These are phyloP conservation scores for Aurifilum marmelostoma DNA, from an alignment of 2,329 filamentous ascomycete genomes.

Conservation along the genomic window DNA sequence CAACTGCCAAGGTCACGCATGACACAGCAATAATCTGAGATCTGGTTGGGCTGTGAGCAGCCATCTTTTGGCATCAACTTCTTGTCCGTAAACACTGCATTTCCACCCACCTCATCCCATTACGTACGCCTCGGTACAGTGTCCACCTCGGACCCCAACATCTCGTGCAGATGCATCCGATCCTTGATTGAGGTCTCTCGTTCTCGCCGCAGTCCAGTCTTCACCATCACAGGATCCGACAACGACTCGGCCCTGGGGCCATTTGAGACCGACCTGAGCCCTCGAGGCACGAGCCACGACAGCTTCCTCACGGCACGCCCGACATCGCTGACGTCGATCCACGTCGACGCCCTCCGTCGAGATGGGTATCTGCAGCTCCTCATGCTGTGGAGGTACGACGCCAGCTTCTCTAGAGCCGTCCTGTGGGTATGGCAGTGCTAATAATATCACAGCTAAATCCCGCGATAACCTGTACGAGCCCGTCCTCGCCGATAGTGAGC, in stretches of 20 bases:
- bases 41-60: constrained; percentile 3
- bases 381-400: constrained; percentile 60
- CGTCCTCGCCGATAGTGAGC: constrained; percentile 91
- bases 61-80: constrained; percentile 6
- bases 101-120: constrained; percentile 24
- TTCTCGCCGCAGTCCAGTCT: constrained; percentile 9
- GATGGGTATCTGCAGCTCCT: constrained; percentile 66
- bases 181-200: constrained; percentile 16
- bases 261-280: constrained; percentile 20
- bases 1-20: constrained; percentile 10
- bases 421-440: neutral
- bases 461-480: constrained; percentile 83
- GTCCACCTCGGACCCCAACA: constrained; percentile 19
- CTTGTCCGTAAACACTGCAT: constrained; percentile 16
- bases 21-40: constrained; percentile 14
- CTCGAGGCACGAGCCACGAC: constrained; percentile 25
- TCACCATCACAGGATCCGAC: neutral
- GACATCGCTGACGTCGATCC: constrained; percentile 25
- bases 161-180: constrained; percentile 24
- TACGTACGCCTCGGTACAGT: constrained; percentile 26
- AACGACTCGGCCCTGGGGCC: constrained; percentile 10
- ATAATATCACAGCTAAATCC: constrained; percentile 62
- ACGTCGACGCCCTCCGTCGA: constrained; percentile 35
- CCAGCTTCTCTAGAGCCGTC: constrained; percentile 21
- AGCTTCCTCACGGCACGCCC: constrained; percentile 20